Evolutionary conservation across 352 stramenopile genomes (phyloP).

Genomic region (Pythium dissimile): DNA sequence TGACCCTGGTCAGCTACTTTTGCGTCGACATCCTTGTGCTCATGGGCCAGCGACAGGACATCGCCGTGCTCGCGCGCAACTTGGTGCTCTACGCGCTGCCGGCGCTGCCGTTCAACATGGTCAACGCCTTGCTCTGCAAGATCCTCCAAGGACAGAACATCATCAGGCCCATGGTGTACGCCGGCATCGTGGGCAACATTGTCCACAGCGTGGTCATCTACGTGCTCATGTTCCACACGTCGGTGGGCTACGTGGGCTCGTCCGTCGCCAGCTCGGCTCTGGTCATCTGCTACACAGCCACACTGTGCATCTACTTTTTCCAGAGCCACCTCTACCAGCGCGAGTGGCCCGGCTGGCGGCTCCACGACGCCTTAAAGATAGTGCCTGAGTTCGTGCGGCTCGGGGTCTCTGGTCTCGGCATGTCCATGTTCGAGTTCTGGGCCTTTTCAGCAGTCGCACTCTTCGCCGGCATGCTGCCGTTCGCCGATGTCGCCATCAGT

Average conservation of each 20-base stretch:
- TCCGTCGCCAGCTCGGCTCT: conserved; percentile 64
- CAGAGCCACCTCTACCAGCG: conserved; percentile 57
- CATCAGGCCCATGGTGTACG: conserved; percentile 78
- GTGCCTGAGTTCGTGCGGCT: conserved; percentile 77
- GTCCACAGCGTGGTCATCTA: conserved; percentile 81
- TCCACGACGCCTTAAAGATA: conserved; percentile 53
- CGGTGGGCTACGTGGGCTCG: conserved; percentile 69
- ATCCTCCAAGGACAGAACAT: conserved; percentile 86
- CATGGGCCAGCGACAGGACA: conserved; percentile 59
- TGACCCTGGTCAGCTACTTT: conserved; percentile 68
- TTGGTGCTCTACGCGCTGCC: conserved; percentile 72
- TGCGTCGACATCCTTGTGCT: conserved; percentile 73
- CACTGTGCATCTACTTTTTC: conserved; percentile 65
- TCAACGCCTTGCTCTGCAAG: conserved; percentile 81
- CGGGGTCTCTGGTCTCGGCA: conserved; percentile 74
- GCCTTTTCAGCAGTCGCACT: conserved; percentile 77
- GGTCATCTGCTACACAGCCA: conserved; percentile 54
- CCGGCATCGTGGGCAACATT: conserved; percentile 70
- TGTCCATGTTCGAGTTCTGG: conserved; percentile 88
- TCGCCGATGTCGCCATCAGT: conserved; percentile 78
- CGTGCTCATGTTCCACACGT: conserved; percentile 83
- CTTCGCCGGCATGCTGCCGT: conserved; percentile 66
- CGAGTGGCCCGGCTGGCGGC: conserved; percentile 76
- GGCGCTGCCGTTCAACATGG: conserved; percentile 76
- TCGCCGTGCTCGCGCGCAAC: conserved; percentile 61